Evolutionary conservation across 345 rosid genomes (phyloP), one percentile per base, ranked within the genome.

Genomic region (Dipteronia sinensis): DNA sequence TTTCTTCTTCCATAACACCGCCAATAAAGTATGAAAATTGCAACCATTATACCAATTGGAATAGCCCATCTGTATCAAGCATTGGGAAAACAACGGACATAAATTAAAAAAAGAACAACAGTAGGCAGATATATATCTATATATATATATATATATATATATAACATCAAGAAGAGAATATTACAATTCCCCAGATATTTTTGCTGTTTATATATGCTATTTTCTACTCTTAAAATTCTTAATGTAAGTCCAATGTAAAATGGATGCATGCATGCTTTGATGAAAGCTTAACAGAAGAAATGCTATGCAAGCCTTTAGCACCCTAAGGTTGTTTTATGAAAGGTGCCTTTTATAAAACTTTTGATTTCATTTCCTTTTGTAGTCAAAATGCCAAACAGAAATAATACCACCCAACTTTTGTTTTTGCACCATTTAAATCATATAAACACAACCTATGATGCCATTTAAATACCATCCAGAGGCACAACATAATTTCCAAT

Each of bases 1-100:
- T 89, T 96, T 81, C 94, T 88, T 86, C 78, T 86, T 69, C 98
- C 93, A 51, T 78, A 88, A 83, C 97, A 96, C 82, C 96, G 94
- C 90, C 95, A 91, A 79, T 94, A 94, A 44, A 94, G 77, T 71
- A 92, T 76, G 73, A 83, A 84, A 20, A 91, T 3, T 23, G 87
- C 92, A 13, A 68, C 82, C 53, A 88, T 63, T 51, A 89, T 83
- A 65, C 83, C 84, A 53, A 96, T 61, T 6, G 98, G 99, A 78
- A 94, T 79, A 4, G 94, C 99, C 99, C 99, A 97, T 87, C 99
- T 97, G 91, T 75, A 23, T 17, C 38, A 58, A 80, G 31, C 25
- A 75, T 65, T 31, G 46, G 8, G 19, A 19, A 68, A 59, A 51
- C 13, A 0, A 47, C 3, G n/a, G 7, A 53, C 20, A 53, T 0